Evolutionary conservation across 1,284 basidiomycete species (phyloP).

Genomic region (Ceratobasidium sp.): DNA sequence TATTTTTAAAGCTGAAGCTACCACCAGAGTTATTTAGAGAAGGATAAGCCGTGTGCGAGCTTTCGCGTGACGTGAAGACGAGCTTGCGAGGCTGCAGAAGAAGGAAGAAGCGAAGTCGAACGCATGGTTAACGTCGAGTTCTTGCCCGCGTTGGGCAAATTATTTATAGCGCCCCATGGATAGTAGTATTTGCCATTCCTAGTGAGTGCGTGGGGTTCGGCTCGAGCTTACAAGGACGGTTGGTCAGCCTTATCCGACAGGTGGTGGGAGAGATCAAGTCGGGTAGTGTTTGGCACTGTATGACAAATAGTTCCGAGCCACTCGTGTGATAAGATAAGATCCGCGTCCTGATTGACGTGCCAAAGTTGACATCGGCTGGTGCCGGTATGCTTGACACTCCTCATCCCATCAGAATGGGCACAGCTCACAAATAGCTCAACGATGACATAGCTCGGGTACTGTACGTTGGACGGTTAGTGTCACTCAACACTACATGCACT

Average conservation of each 20-base stretch:
- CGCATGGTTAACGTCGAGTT: conserved; percentile 21
- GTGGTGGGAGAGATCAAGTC: not conserved
- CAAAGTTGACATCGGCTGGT: too few relatives aligned
- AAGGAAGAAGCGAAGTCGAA: conserved; percentile 26
- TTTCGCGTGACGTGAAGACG: conserved; percentile 17
- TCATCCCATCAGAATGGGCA: too few relatives aligned
- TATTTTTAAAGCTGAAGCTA: conserved; percentile 26
- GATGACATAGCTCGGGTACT: too few relatives aligned
- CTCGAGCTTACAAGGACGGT: not conserved
- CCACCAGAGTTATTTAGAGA: not conserved
- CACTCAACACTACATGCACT: too few relatives aligned
- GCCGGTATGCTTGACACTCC: too few relatives aligned
- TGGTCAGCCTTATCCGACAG: not conserved
- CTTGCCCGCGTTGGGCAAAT: not conserved
- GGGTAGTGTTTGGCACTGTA: not conserved
- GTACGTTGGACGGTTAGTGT: too few relatives aligned
- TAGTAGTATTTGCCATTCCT: not conserved
- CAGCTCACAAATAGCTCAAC: too few relatives aligned
- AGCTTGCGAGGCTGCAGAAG: not conserved
- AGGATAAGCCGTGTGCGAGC: not conserved
- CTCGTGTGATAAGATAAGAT: too few relatives aligned
- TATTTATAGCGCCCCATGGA: conserved; percentile 20
- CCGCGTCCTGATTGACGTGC: too few relatives aligned
- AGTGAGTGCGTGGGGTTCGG: not conserved
- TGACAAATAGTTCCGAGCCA: too few relatives aligned